A percentile compares a stretch with the other conserved stretches of the same genome.
These are phyloP conservation scores for Volvox africanus DNA, from an alignment of 139 green algal genomes.

Conservation along the genomic window DNA sequence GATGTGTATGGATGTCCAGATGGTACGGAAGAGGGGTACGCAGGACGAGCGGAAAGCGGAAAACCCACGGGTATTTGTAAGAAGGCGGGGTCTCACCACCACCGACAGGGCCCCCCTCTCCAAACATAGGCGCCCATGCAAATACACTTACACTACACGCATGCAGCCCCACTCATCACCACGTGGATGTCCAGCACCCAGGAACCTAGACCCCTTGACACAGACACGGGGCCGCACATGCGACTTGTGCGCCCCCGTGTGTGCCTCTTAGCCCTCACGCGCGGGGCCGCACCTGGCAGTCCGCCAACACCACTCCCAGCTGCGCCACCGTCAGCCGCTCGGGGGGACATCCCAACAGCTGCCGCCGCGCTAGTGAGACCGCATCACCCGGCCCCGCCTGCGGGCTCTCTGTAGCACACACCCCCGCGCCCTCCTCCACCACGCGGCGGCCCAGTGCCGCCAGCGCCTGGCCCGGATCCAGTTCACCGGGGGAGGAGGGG, in stretches of 20 bases:
- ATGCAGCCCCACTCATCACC: not conserved
- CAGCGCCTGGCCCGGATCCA: constrained; percentile 8
- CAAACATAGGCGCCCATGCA: not conserved
- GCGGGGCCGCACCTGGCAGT: constrained; percentile 28
- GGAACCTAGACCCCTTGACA: not conserved
- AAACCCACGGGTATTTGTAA: not conserved
- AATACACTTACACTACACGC: not conserved
- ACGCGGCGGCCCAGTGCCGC: constrained; percentile 31
- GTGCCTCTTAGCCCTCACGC: not conserved
- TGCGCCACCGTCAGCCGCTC: constrained; percentile 20
- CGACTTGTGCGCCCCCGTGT: not conserved
- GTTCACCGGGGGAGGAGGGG: not conserved
- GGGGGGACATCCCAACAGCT: constrained; percentile 30
- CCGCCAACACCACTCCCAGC: constrained; percentile 49
- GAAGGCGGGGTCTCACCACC: not conserved
- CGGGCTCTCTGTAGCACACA: not conserved
- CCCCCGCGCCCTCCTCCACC: not conserved
- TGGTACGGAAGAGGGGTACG: not conserved
- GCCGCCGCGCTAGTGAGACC: constrained; percentile 40
- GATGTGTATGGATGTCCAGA: not conserved
- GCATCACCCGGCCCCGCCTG: constrained; percentile 1
- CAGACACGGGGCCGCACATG: not conserved
- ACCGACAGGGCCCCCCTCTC: not conserved
- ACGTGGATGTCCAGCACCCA: no score
- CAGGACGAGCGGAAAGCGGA: not conserved